Evolutionary conservation across 257 asterid genomes (phyloP), one percentile per base, ranked within the genome.

Genomic region (Forsythia viridissima): DNA sequence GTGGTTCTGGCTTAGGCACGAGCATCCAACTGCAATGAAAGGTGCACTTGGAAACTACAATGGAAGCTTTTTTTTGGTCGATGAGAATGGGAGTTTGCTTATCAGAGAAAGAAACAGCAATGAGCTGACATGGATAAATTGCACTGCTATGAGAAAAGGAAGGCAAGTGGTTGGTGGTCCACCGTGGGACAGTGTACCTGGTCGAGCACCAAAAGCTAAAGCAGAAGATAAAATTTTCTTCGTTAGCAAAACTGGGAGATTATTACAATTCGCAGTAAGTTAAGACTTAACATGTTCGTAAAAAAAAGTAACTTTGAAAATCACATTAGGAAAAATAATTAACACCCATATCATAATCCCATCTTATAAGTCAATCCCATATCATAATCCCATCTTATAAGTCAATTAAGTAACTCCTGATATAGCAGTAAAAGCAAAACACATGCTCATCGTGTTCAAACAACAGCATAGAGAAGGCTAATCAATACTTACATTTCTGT

Each of bases 1-100:
- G 13, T 89, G 96, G 96, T 85, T 92, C 74, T 94, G 98, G 98
- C 82, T 94, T 39, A 90, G 85, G 76, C 97, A 94, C 46, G 93
- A 90, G 43, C 93, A 90, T 72, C 59, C 85, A 36, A 84, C 92
- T 0, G 84, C 82, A 15, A 86, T 94, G 57, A 84, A 77, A 80
- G 96, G 97, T 18, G 92, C 86, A 1, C 72, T 92, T 5, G 98
- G 98, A 41, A 90, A 79, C 86, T 92, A 94, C 46, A 92, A 92
- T 57, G 98, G 97, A 20, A 92, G 97, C 86, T 81, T 92, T 77
- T 94, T 91, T 69, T 55, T 90, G 70, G 89, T 90, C 39, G 98
- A 94, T 72, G 98, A 89, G 76, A 73, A 86, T 43, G 92, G 93
- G 51, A 92, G 91, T 78, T 81, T 94, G 86, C 83, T 92, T 48